These are phyloP conservation scores for Penicillium sp. DNA, from an alignment of 2,329 filamentous ascomycete genomes.

Conservation along the genomic window DNA sequence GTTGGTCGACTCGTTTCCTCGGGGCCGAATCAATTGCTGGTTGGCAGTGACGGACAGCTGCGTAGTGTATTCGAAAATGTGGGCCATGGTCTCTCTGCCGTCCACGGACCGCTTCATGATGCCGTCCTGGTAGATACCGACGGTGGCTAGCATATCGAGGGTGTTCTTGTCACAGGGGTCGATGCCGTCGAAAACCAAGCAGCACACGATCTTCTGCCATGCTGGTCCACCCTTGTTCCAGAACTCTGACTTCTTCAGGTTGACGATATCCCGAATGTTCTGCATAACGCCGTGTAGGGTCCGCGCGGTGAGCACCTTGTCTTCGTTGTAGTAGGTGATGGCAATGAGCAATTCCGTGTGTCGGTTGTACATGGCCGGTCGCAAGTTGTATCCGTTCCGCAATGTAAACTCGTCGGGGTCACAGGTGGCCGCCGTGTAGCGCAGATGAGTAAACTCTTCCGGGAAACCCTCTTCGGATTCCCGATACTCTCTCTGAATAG, in stretches of 20 bases:
- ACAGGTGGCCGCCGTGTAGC: conserved; percentile 95
- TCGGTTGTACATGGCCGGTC: conserved; percentile 96
- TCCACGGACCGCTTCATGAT: conserved; percentile 97
- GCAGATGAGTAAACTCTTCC: conserved; percentile 96
- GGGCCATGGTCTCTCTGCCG: conserved; percentile 88
- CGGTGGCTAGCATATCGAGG: conserved; percentile 85
- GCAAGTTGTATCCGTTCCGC: conserved; percentile 97
- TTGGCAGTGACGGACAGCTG: conserved; percentile 91
- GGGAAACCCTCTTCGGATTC: conserved; percentile 75
- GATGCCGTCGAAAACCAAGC: conserved; percentile 92
- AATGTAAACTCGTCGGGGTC: conserved; percentile 97
- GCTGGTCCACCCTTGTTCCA: conserved; percentile 98
- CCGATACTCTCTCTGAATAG: conserved; percentile 85
- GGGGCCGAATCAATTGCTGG: conserved; percentile 89
- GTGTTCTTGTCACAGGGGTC: conserved; percentile 95
- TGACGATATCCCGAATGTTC: conserved; percentile 95
- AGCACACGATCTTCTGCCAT: conserved; percentile 98
- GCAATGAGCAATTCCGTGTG: conserved; percentile 96
- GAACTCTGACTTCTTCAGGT: conserved; percentile 96
- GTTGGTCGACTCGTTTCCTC: conserved; percentile 74
- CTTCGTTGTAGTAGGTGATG: conserved; percentile 99
- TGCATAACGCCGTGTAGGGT: conserved; percentile 97
- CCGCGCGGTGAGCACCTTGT: conserved; percentile 85
- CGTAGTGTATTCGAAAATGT: conserved; percentile 97
- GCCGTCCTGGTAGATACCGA: conserved; percentile 95